Evolutionary conservation across 208 protist species (phyloP), one percentile per base, ranked within the genome.

Genomic region (Wallacemonas sp.): DNA sequence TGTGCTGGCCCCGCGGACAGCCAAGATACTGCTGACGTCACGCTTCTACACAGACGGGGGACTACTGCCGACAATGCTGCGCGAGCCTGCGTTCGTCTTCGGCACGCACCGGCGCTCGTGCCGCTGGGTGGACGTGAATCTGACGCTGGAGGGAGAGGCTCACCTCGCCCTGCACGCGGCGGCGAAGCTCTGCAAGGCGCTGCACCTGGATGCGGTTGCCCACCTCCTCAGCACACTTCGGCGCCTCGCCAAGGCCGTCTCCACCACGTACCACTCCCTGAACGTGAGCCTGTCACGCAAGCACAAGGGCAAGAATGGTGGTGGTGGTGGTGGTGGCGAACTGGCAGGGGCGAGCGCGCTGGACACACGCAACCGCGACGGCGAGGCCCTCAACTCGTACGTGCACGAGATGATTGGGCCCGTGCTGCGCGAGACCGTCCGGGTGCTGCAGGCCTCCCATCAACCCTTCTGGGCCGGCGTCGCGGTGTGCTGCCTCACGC

Each of bases 401-500:
- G 58, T 62, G n/a, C 17, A 38, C 14, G 34, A 69, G 38, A 44
- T 86, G 41, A 27, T 86, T 1, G 63, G 39, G 17, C 75, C 80
- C 3, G 66, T 74, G 32, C 65, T 86, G 57, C 30, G 64, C 27
- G 48, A 70, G 65, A 55, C 68, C 16, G 52, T 86, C 21, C 32
- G 36, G 27, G 36, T 26, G 1, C 52, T 86, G 52, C 74, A 80
- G 43, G 19, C 4, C 1, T 33, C 47, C 1, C 38, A 78, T 26
- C 72, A 80, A 44, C 78, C 82, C 0, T 84, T 94, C 62, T 88
- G 81, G 84, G 84, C 85, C 14, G 88, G 85, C 14, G 48, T 92
- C 17, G 74, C 68, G 1, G 61, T 82, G 19, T 94, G 88, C 62
- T 77, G 76, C 26, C 41, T 91, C 27, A 43, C 84, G 38, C 68